Evolutionary conservation across 2,329 filamentous ascomycete genomes (phyloP).

Genomic region (Colletotrichum sp.): DNA sequence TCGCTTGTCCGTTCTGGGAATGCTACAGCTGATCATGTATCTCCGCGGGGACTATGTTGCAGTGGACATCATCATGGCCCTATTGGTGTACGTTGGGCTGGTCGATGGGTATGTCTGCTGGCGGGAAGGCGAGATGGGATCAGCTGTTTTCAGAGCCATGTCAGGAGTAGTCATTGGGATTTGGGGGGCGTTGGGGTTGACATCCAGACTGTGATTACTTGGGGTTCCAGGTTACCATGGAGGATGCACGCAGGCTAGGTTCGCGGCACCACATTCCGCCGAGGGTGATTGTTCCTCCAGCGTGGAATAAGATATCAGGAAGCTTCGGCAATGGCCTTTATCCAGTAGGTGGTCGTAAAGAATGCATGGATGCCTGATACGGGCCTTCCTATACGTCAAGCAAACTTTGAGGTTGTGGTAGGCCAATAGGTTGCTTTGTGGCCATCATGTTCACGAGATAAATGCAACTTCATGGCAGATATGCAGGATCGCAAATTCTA

Average conservation of each 20-base stretch:
- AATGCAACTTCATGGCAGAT: no score
- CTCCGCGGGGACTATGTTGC: neutral
- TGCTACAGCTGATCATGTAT: neutral
- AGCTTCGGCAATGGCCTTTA: neutral
- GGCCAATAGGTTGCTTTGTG: no score
- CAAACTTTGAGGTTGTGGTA: no score
- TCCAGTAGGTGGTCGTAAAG: neutral
- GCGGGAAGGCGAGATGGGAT: neutral
- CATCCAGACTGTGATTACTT: neutral
- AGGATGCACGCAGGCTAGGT: neutral
- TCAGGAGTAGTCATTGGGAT: neutral
- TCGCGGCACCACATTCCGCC: neutral
- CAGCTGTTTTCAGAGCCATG: neutral
- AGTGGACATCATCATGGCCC: neutral
- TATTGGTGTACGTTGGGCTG: neutral
- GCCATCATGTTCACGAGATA: no score
- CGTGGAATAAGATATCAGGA: neutral
- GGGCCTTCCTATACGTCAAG: no score
- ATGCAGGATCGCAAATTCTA: no score
- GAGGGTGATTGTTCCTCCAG: neutral
- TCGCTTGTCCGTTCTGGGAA: neutral
- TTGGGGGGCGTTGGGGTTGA: neutral
- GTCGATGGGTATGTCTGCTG: neutral
- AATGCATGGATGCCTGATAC: no score
- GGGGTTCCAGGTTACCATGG: no score